Percentiles rank a stretch among this genome's conserved stretches.
These are phyloP conservation scores for Larix sibirica DNA, from an alignment of 83 land plant species.

Conservation along the genomic window DNA sequence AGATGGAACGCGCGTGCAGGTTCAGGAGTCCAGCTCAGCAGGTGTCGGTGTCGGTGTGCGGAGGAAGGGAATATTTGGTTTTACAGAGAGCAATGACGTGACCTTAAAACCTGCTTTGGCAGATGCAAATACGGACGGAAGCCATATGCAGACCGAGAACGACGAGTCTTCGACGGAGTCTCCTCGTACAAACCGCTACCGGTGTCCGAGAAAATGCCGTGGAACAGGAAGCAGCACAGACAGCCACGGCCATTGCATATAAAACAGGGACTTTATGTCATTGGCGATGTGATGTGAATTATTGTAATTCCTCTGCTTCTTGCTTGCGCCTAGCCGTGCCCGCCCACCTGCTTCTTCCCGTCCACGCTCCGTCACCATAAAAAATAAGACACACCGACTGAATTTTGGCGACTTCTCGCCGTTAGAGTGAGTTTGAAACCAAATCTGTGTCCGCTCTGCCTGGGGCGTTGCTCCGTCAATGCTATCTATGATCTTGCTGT, in stretches of 20 bases:
- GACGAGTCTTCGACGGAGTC: no score
- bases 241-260: neutral
- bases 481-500: neutral
- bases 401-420: neutral
- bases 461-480: constrained; percentile 13
- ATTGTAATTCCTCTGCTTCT: neutral
- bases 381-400: neutral
- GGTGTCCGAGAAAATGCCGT: no score
- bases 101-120: no score
- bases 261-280: neutral
- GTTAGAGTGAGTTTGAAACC: constrained; percentile 12
- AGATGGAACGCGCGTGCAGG: no score
- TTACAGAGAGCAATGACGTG: no score
- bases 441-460: constrained; percentile 8
- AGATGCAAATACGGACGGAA: no score
- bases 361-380: constrained; percentile 7
- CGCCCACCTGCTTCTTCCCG: neutral
- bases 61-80: no score
- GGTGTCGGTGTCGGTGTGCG: no score
- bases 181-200: no score
- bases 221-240: neutral
- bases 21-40: no score
- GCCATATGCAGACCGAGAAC: no score
- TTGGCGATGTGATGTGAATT: neutral
- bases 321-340: neutral